Conservation (phyloP, 2,329 filamentous ascomycete genomes). For the Colletotrichum tanaceti region DNA sequence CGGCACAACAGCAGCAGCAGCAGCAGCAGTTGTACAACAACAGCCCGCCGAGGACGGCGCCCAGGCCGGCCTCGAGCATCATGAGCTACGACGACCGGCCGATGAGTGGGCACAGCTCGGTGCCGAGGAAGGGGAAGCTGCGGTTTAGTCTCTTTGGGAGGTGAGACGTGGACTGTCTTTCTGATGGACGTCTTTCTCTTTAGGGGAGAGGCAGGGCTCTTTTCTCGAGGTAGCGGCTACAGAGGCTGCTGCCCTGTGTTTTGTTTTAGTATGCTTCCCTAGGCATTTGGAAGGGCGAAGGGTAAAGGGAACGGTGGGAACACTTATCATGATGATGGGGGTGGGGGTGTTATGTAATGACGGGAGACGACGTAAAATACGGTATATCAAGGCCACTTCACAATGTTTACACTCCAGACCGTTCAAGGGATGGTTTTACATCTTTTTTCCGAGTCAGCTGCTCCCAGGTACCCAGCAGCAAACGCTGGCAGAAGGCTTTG, state of each 20-base stretch:
- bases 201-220: background rate
- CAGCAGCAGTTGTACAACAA: slow-evolving; percentile 33
- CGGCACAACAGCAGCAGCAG: slow-evolving; percentile 18
- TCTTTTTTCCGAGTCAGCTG: background rate
- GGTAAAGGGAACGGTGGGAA: background rate
- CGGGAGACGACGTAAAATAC: background rate
- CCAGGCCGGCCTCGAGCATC: slow-evolving; percentile 32
- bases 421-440: rapidly evolving
- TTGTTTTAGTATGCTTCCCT: slow-evolving; percentile 7
- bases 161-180: slow-evolving; percentile 13
- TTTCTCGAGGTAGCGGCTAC: background rate
- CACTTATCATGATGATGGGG: background rate
- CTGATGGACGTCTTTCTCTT: background rate
- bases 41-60: slow-evolving; percentile 32
- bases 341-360: slow-evolving; percentile 8
- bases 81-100: slow-evolving; percentile 41
- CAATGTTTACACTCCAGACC: background rate
- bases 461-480: background rate
- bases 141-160: slow-evolving; percentile 40
- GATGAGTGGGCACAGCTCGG: slow-evolving; percentile 34
- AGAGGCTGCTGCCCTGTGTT: background rate
- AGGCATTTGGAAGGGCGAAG: background rate
- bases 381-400: background rate
- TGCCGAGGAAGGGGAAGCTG: slow-evolving; percentile 37
- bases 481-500: background rate